Percentiles rank a stretch among this genome's conserved stretches.
Evolutionary conservation across 2,329 filamentous ascomycete genomes (phyloP).

Genomic region (Paramyrothecium sp.): DNA sequence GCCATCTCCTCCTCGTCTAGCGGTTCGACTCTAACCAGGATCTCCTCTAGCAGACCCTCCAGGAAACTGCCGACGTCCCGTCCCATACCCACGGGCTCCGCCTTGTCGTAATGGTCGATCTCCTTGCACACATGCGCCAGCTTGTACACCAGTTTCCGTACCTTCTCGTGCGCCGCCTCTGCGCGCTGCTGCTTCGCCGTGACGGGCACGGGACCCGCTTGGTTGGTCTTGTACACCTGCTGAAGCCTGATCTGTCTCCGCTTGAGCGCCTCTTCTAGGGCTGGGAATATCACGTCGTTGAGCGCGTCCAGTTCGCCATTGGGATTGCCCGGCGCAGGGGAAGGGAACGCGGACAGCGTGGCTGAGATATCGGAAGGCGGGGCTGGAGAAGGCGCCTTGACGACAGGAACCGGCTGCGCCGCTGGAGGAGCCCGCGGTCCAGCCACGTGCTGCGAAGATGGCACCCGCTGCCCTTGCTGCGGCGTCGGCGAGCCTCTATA

Average conservation of each 20-base stretch:
- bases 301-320: constrained; percentile 79
- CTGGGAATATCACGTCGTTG: constrained; percentile 88
- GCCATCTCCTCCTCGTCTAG: constrained; percentile 66
- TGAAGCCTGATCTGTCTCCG: constrained; percentile 67
- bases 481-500: constrained; percentile 41
- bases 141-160: constrained; percentile 79
- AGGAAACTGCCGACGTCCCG: constrained; percentile 85
- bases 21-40: constrained; percentile 87
- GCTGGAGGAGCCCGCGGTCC: constrained; percentile 17
- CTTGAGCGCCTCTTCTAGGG: constrained; percentile 86
- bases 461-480: constrained; percentile 20
- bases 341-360: constrained; percentile 52
- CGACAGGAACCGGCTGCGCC: constrained; percentile 13
- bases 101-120: constrained; percentile 84
- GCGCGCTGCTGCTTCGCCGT: constrained; percentile 67
- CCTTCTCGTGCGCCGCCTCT: constrained; percentile 74
- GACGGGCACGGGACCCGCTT: constrained; percentile 34
- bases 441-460: constrained; percentile 23
- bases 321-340: constrained; percentile 53
- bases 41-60: constrained; percentile 90
- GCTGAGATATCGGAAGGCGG: constrained; percentile 25
- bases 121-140: constrained; percentile 81
- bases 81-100: constrained; percentile 89
- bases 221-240: constrained; percentile 42
- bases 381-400: constrained; percentile 24